Evolutionary conservation across 192 early-diverging fungal species (phyloP), one percentile per base, ranked within the genome.

Genomic region (Backusella mclennaniae): DNA sequence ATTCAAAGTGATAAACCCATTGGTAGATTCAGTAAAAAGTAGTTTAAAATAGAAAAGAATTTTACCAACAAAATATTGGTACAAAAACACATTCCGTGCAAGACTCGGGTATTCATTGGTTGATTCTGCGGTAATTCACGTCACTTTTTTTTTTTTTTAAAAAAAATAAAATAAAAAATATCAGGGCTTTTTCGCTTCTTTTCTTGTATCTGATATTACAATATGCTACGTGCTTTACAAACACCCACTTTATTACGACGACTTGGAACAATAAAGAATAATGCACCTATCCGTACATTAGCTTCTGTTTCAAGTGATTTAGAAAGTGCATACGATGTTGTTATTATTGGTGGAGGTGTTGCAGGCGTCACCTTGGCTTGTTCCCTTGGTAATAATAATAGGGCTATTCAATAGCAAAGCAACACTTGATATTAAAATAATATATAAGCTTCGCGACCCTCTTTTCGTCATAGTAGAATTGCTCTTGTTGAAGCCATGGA

Each of bases 321-420:
- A 35, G 68, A 69, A 41, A 71, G 9, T 23, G 39, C 44, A 5
- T 95, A 93, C 72, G 95, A 98, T 74, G 85, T 98, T 35, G 91
- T 92, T 36, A 93, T 98, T 78, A 91, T 98, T 17, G 97, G 97
- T 19, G 96, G 95, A 35, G 97, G 97, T 21, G 90, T 95, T 36
- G 90, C 94, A 12, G 97, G 97, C 42, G 93, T 90, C n/a, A 92
- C 96, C 9, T 80, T 96, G 36, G 96, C 95, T 4, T 89, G 88
- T 67, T 88, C 91, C 23, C 85, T 98, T 69, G 89, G 91, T 95
- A 77, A 52, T 29, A 17, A 21, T 35, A 21, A 8, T 35, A 26
- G 26, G 26, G 33, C 33, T 33, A 33, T 33, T 33, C 33, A 33
- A 33, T 33, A 33, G 3, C 33, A 33, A 33, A 33, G 33, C 33